Conservation (phyloP, 2,329 filamentous ascomycete genomes). For the Nemania serpens region DNA sequence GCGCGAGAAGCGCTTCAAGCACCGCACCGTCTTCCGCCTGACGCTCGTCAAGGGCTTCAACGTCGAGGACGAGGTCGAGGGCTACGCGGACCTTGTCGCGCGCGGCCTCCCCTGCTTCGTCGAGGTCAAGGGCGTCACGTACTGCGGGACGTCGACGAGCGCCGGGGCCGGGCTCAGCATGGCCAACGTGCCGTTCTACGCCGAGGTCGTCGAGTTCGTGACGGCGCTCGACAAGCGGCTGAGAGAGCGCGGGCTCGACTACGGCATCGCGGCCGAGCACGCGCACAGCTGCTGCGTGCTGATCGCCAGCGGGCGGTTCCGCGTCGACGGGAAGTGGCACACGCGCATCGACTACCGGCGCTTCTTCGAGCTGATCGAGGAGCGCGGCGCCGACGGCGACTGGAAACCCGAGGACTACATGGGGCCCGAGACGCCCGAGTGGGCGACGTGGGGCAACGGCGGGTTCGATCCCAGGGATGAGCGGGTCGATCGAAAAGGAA, state of each 20-base stretch:
- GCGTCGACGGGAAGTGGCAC: conserved; percentile 79
- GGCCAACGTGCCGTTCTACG: conserved; percentile 96
- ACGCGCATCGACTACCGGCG: conserved; percentile 87
- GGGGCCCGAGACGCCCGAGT: conserved; percentile 81
- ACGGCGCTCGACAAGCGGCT: conserved; percentile 73
- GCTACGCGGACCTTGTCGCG: conserved; percentile 88
- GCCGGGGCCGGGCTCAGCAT: conserved; percentile 89
- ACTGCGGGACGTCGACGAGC: conserved; percentile 88
- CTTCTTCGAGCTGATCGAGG: conserved; percentile 85
- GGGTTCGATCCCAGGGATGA: conserved; percentile 92
- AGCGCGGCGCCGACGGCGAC: conserved; percentile 64
- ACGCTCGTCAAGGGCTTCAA: conserved; percentile 99
- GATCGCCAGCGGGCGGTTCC: conserved; percentile 81
- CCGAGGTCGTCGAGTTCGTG: conserved; percentile 85
- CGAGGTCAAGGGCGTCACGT: conserved; percentile 95
- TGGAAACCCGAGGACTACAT: conserved; percentile 93
- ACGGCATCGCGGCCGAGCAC: conserved; percentile 94
- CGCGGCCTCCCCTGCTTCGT: conserved; percentile 88
- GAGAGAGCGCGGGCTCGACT: conserved; percentile 70
- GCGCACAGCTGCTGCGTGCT: conserved; percentile 93
- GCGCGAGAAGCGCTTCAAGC: conserved; percentile 77
- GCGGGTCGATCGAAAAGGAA: conserved; percentile 85
- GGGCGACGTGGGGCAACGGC: conserved; percentile 93
- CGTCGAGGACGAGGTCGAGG: conserved; percentile 87
- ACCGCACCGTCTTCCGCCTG: conserved; percentile 91